Evolutionary conservation across 352 stramenopile genomes (phyloP).

Genomic region (Pythium aquatile): DNA sequence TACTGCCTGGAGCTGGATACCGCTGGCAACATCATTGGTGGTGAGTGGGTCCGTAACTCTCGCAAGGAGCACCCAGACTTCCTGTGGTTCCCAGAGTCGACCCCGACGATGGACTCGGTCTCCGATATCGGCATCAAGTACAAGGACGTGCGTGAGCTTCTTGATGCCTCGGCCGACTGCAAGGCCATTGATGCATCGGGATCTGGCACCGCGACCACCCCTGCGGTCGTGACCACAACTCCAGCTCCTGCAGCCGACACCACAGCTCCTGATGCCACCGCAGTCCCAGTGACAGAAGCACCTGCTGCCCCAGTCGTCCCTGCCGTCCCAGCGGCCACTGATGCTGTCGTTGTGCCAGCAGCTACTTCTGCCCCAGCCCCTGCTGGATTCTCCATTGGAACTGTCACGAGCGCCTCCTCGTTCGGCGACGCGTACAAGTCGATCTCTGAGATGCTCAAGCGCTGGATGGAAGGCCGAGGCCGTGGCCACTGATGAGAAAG

Average conservation of each 20-base stretch:
- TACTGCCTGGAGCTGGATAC: conserved; percentile 67
- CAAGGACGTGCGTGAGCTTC: conserved; percentile 20
- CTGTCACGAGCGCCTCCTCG: conserved; percentile 8
- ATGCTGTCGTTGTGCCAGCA: background rate
- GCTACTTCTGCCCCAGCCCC: background rate
- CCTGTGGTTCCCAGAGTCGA: conserved; percentile 52
- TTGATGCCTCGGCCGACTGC: conserved; percentile 17
- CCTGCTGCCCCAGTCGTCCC: background rate
- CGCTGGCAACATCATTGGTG: conserved; percentile 56
- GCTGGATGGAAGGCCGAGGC: conserved; percentile 10
- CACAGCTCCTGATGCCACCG: background rate
- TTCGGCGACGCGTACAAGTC: conserved; percentile 1
- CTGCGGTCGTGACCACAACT: background rate
- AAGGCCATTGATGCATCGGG: conserved; percentile 7
- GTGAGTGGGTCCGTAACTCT: conserved; percentile 57
- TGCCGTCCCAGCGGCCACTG: background rate
- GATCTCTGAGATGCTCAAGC: conserved; percentile 2
- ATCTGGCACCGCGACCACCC: background rate
- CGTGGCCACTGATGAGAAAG: conserved; percentile 8
- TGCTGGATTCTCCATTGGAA: conserved; percentile 4
- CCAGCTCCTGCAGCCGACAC: background rate
- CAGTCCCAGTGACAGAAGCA: background rate
- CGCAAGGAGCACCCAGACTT: conserved; percentile 62
- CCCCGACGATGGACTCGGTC: conserved; percentile 8
- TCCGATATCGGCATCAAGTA: conserved; percentile 22